Base-by-base conservation (phyloP, 805 yeast species). In the Ogataea nonfermentans region DNA sequence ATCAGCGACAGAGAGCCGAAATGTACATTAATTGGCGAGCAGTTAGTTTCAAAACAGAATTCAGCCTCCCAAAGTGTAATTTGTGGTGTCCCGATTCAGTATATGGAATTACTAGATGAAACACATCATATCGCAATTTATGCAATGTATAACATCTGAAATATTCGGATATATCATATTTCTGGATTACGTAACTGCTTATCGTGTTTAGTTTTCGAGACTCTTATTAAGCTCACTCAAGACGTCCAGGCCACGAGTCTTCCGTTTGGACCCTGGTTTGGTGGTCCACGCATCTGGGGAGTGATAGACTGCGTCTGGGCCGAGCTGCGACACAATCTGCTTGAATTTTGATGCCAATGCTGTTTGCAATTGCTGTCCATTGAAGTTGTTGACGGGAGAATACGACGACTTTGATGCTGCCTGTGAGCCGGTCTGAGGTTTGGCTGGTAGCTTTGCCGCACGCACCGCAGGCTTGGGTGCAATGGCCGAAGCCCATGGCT, bases 151-250 rank as follows among this genome's bases (percentile, higher is more conserved):
- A 19, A 8, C n/a, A 19, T 19, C 22, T 6, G 22, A 19, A 19
- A 6, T 19, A 19, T 6, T 19, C 22, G 5, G 22, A 19, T 6
- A 8, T 19, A 19, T 19, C 22, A 8, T 19, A 19, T 19, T 19
- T 19, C 22, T 5, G 8, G 22, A 19, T 19, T 19, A 19, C 22
- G 22, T 19, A 19, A 19, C 5, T 19, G 22, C 22, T 19, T 19
- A 19, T 19, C 22, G 8, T 19, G 22, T 19, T 8, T 19, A 8
- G 22, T 8, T 26, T 10, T 48, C 50, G 38, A 45, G 40, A 23
- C 47, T 40, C 23, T 46, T 49, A 35, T 46, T 42, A 23, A 51
- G 36, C 43, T 51, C 56, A 29, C 52, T 48, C 28, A 51, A 37
- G 24, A 51, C 46, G 40, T 51, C 53, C 22, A 51, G 34, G 7